These are phyloP conservation scores for Leccinum broughii DNA, from an alignment of 768 basidiomycete genomes.

Conservation along the genomic window DNA sequence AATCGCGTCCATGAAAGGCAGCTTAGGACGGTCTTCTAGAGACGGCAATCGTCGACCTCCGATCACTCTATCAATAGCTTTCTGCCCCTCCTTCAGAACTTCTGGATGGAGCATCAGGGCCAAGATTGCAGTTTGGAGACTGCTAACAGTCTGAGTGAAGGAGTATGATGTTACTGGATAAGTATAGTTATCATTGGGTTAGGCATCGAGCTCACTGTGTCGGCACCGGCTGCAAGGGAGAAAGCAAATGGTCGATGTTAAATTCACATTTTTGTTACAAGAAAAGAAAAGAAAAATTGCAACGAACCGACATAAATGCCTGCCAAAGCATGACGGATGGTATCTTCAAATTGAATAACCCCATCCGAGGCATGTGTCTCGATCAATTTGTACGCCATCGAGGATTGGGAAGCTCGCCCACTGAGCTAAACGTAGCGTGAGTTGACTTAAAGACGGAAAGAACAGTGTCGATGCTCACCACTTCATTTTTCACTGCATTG, in stretches of 20 bases:
- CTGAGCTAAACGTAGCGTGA: conserved; percentile 3
- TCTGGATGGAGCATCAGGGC: conserved; percentile 8
- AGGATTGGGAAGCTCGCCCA: conserved; percentile 3
- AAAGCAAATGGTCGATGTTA: background rate
- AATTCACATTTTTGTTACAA: background rate
- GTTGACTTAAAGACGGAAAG: background rate
- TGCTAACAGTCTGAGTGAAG: background rate
- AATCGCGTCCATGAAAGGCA: conserved; percentile 6
- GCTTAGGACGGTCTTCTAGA: background rate
- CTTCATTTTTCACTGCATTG: conserved; percentile 2
- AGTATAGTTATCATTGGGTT: background rate
- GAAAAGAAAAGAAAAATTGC: background rate
- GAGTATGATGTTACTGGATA: background rate
- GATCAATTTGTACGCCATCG: conserved; percentile 9
- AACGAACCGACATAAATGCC: conserved; percentile 5
- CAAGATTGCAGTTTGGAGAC: conserved; percentile 3
- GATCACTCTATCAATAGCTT: background rate
- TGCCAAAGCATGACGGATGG: conserved; percentile 7
- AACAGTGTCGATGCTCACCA: background rate
- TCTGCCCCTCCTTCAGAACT: conserved; percentile 2
- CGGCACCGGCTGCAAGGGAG: conserved; percentile 3
- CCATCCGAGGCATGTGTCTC: background rate
- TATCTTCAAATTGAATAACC: conserved; percentile 2
- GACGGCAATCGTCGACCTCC: background rate
- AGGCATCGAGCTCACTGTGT: conserved; percentile 1